Evolutionary conservation across 2,329 filamentous ascomycete genomes (phyloP), one percentile per base, ranked within the genome.

Genomic region (Conoideocrella luteorostrata): DNA sequence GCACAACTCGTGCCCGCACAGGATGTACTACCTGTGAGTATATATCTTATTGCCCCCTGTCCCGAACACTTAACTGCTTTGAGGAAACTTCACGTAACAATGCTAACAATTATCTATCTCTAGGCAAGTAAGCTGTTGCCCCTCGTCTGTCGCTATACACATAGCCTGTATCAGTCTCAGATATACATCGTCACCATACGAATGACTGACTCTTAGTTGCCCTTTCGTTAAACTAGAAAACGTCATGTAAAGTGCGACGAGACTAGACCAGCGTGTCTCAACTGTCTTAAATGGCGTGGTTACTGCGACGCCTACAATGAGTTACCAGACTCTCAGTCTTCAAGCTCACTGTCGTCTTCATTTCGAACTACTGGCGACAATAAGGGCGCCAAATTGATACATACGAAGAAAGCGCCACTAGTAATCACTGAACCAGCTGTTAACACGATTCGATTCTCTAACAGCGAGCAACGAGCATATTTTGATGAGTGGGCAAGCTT

Each of bases 241-340:
- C 65, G 66, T 17, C 66, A 68, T 48, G 61, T 69, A 29, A 69
- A 69, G 51, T 69, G 66, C 44, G 66, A 69, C 39, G 66, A 69
- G 50, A 63, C 63, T 20, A 62, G 63, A 29, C 66, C 66, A 15
- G 58, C 63, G 5, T 69, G 66, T 46, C 56, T 63, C 26, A 69
- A 67, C 38, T 69, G 66, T 44, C 53, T 68, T 44, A 67, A 64
- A 51, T 68, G 64, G 59, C 55, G 59, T 39, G 65, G 65, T n/a
- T 60, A 64, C 41, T 67, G 66, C 38, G 60, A 64, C 22, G 56
- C 61, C 10, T 68, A 66, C 35, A 42, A 46, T 7, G 58, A 58
- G 23, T 38, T 41, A 2, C 11, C 36, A 13, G 29, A 37, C 9
- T 38, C 50, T 23, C 47, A 41, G 20, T 42, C 52, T 17, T 43